A percentile compares a stretch with the other conserved stretches of the same genome.
Conservation (phyloP, 2,329 filamentous ascomycete genomes). For the Neoascochyta sp. region DNA sequence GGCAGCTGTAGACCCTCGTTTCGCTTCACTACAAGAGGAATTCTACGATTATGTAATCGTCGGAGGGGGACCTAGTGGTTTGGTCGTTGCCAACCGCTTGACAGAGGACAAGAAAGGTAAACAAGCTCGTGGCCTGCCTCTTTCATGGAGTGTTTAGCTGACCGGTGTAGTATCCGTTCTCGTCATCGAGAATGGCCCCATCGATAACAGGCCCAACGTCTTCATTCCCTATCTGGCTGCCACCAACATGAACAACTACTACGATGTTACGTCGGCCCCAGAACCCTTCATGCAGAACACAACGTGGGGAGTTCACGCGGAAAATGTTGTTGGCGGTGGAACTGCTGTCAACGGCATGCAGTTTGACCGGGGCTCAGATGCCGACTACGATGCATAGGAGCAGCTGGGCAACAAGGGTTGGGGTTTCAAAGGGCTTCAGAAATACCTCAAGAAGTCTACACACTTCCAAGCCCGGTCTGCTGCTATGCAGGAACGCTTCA, state of each 20-base stretch:
- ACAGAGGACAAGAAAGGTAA: constrained; percentile 9
- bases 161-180: constrained; percentile 10
- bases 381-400: constrained; percentile 51
- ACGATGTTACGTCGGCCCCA: constrained; percentile 12
- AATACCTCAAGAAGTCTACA: constrained; percentile 31
- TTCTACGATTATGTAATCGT: constrained; percentile 20
- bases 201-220: constrained; percentile 8
- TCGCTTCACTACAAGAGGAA: neutral
- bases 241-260: constrained; percentile 11
- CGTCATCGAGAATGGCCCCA: constrained; percentile 14
- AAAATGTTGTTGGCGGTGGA: constrained; percentile 32
- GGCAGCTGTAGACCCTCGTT: no score
- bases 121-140: no score
- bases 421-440: constrained; percentile 49
- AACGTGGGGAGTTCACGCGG: constrained; percentile 16
- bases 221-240: constrained; percentile 9
- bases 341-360: constrained; percentile 34
- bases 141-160: no score
- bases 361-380: constrained; percentile 28
- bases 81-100: constrained; percentile 18
- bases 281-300: constrained; percentile 19
- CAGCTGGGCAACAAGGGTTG: constrained; percentile 56
- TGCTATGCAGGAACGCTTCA: constrained; percentile 1
- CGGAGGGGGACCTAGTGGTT: constrained; percentile 16
- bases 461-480: constrained; percentile 10